Percentiles rank a stretch among this genome's conserved stretches.
Conservation (phyloP, 345 rosid species). For the Sonneratia caseolaris region DNA sequence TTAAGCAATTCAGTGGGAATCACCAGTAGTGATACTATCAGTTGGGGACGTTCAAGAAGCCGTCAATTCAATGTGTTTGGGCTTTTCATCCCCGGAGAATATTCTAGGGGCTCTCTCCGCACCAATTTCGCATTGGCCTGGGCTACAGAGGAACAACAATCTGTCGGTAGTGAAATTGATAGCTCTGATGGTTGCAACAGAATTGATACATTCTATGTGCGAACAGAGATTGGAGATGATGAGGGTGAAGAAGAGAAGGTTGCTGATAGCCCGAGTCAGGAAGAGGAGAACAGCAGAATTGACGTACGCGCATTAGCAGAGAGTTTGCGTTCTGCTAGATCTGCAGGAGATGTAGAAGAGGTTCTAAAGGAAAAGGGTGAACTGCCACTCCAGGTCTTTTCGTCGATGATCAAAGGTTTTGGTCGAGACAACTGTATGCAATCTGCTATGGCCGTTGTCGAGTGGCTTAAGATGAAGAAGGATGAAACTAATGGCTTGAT, state of each 20-base stretch:
- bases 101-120: conserved; percentile 21
- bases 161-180: conserved; percentile 22
- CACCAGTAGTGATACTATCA: conserved; percentile 2
- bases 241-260: conserved; percentile 15
- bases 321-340: conserved; percentile 47
- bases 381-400: conserved; percentile 58
- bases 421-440: conserved; percentile 55
- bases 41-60: conserved; percentile 10
- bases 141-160: conserved; percentile 47
- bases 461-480: conserved; percentile 77
- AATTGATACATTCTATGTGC: background rate
- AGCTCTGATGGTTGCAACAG: background rate
- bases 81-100: conserved; percentile 15
- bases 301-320: conserved; percentile 48
- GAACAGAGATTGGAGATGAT: conserved; percentile 8
- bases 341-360: conserved; percentile 63
- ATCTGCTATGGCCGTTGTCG: conserved; percentile 63
- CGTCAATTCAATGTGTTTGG: background rate
- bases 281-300: conserved; percentile 24
- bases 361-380: conserved; percentile 58
- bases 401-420: conserved; percentile 56
- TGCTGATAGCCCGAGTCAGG: conserved; percentile 13
- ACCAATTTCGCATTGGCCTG: conserved; percentile 37
- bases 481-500: conserved; percentile 39
- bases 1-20: background rate